Percentiles rank a stretch among this genome's conserved stretches.
phyloP scores from a whole-genome alignment of 352 stramenopile species.

The Phytopythium montanum region DNA sequence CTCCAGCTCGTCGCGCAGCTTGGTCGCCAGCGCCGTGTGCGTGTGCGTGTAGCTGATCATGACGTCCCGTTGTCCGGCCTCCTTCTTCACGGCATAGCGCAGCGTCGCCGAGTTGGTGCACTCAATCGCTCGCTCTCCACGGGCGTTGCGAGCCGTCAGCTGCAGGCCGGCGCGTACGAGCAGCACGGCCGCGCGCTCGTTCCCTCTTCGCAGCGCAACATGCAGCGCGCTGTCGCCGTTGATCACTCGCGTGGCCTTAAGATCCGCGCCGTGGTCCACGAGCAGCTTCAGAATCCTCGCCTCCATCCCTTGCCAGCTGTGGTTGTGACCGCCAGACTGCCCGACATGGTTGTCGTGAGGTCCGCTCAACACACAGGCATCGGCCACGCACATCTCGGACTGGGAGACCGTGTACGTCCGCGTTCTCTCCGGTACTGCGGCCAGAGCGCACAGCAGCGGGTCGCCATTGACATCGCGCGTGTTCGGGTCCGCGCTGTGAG shows the following conservation, averaged over 20 bases:
- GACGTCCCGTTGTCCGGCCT: conserved; percentile 73
- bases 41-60: conserved; percentile 89
- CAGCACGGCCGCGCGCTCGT: conserved; percentile 60
- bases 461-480: conserved; percentile 58
- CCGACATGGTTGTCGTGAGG: conserved; percentile 12
- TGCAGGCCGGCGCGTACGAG: conserved; percentile 69
- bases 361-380: conserved; percentile 21
- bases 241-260: conserved; percentile 45
- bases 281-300: conserved; percentile 52
- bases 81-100: conserved; percentile 84
- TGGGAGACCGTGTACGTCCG: not conserved
- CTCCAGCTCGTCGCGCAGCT: conserved; percentile 68
- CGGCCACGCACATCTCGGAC: conserved; percentile 12
- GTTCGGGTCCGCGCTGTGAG: conserved; percentile 52
- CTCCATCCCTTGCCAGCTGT: conserved; percentile 31
- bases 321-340: not conserved
- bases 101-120: conserved; percentile 60
- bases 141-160: conserved; percentile 54
- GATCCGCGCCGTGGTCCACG: conserved; percentile 39
- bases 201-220: conserved; percentile 63
- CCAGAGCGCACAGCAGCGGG: conserved; percentile 63
- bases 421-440: conserved; percentile 24
- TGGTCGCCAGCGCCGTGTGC: conserved; percentile 57
- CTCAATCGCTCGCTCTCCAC: conserved; percentile 70
- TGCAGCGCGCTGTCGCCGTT: conserved; percentile 78